Base-by-base conservation (phyloP, 179 eudicot species). In the Beta macrorhiza region DNA sequence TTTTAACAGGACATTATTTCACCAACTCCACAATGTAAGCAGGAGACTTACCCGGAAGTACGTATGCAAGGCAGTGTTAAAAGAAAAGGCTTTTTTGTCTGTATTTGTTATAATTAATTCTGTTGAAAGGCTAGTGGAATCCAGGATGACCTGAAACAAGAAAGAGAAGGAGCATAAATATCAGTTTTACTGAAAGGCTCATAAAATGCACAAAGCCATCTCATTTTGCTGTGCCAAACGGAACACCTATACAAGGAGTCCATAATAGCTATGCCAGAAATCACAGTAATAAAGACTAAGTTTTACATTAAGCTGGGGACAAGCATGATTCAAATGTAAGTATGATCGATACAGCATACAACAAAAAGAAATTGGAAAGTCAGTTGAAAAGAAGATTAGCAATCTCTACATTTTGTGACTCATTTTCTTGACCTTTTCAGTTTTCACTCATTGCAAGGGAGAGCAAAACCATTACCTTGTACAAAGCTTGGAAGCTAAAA, bases 31-130 rank as follows among this genome's bases (percentile, higher is more conserved):
- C 49, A 69, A 57, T 81, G 51, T 19, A 22, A 78, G 79, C 25
- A 37, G 45, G 5, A 80, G 76, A 84, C 98, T 91, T 86, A 94
- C 99, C 32, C 91, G 84, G 67, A 94, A 94, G 85, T 94, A 96
- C 17, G 98, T 96, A 79, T 96, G 99, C 86, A 96, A 88, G 78
- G 99, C 99, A 63, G 98, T 90, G 72, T 87, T 91, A 80, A 96
- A 96, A 69, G 94, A 87, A 80, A 96, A 96, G 76, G 96, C 87
- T 79, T 90, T 96, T 62, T 82, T 82, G 81, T 96, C 99, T 45
- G 94, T 92, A 83, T 96, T 96, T 87, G 89, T 92, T 44, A 96
- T 86, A 73, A 81, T 85, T 16, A 96, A 82, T 82, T 96, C 98
- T 22, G 99, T 96, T 55, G 92, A 90, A 82, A 96, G 97, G 87